Percentiles rank a stretch among this genome's conserved stretches.
Conservation (phyloP, 805 yeast species). For the Lipomyces sp. region DNA sequence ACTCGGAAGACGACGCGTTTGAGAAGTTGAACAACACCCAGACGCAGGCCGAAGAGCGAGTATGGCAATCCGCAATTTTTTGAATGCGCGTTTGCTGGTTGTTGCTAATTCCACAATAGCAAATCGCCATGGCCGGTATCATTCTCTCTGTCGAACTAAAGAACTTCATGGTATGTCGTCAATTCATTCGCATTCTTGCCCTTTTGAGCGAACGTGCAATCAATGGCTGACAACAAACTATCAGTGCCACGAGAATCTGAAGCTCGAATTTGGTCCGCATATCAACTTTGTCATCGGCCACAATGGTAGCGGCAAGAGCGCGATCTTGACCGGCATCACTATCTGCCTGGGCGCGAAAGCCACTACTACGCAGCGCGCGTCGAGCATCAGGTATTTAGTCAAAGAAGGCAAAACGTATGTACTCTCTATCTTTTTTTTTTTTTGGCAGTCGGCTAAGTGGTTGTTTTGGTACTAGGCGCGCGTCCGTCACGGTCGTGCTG, state of each 20-base stretch:
- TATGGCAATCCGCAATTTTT: not conserved
- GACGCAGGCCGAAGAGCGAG: not conserved
- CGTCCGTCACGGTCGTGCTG: conserved; percentile 63
- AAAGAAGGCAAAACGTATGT: conserved; percentile 65
- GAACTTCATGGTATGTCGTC: conserved; percentile 56
- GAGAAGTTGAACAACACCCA: not conserved
- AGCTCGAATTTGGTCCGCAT: conserved; percentile 70
- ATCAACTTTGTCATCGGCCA: conserved; percentile 94
- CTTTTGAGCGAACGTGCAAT: too few relatives aligned
- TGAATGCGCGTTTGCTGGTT: too few relatives aligned
- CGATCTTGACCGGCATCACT: conserved; percentile 89
- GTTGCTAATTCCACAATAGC: not conserved
- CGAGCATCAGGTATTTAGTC: conserved; percentile 63
- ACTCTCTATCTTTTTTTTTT: not conserved
- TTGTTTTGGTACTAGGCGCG: conserved; percentile 34
- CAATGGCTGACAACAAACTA: too few relatives aligned
- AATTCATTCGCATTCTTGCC: too few relatives aligned
- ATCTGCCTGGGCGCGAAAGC: conserved; percentile 87
- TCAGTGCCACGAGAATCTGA: conserved; percentile 78
- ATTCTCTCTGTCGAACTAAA: conserved; percentile 59
- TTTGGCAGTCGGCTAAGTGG: not conserved
- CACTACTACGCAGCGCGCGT: conserved; percentile 79
- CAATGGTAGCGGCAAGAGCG: conserved; percentile 93
- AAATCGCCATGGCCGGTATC: conserved; percentile 47
- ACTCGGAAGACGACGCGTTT: conserved; percentile 29